phyloP scores from a whole-genome alignment of 805 yeast species.

The Saccharomyces kudriavzevii region DNA sequence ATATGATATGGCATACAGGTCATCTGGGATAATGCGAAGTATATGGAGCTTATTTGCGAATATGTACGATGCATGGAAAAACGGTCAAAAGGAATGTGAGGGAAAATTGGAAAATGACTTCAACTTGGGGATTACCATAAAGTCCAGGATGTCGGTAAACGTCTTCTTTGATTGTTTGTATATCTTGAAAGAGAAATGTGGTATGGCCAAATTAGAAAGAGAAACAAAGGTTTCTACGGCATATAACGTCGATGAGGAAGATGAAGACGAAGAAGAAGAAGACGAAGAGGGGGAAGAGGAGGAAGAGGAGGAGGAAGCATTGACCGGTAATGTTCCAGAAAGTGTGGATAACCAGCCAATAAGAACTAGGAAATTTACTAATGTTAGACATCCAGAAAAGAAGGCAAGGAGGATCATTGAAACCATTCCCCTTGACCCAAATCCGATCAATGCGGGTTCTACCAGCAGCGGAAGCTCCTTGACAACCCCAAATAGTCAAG shows the following conservation, averaged over 20 bases:
- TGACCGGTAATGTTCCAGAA: not conserved
- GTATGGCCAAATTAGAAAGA: conserved; percentile 60
- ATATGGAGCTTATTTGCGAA: conserved; percentile 83
- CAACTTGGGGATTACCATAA: conserved; percentile 45
- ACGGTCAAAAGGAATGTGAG: conserved; percentile 26
- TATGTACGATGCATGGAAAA: conserved; percentile 46
- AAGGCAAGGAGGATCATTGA: conserved; percentile 67
- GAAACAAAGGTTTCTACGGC: conserved; percentile 16
- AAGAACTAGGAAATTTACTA: conserved; percentile 34
- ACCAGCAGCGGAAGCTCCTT: conserved; percentile 12
- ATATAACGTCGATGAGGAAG: conserved; percentile 21
- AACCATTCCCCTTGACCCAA: conserved; percentile 78
- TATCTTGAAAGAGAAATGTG: conserved; percentile 77
- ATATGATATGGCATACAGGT: conserved; percentile 87
- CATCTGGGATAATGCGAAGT: conserved; percentile 88
- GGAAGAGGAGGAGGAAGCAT: not conserved
- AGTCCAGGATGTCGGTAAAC: conserved; percentile 85
- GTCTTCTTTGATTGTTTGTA: conserved; percentile 87
- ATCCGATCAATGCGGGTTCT: conserved; percentile 45
- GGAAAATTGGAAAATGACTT: conserved; percentile 19
- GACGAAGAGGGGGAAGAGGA: conserved; percentile 5
- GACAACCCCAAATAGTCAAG: conserved; percentile 12
- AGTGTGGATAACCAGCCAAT: conserved; percentile 11
- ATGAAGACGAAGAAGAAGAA: conserved; percentile 32
- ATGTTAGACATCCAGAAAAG: conserved; percentile 54